Evolutionary conservation across 2,329 filamentous ascomycete species (phyloP), one percentile per base, ranked within the genome.

Genomic region (Aspergillus floridensis): DNA sequence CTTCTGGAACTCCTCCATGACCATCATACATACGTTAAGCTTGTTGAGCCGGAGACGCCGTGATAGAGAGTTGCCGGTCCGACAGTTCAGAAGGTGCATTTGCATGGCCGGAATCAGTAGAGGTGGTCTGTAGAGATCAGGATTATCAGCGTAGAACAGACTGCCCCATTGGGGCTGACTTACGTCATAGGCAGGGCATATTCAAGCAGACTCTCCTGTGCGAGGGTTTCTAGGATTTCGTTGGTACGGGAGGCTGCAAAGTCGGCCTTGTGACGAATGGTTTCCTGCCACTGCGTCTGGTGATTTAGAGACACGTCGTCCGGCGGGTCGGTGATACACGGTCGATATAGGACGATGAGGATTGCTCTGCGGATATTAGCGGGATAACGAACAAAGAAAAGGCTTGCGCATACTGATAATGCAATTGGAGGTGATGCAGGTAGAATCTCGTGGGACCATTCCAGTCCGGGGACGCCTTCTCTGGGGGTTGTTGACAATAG

Each of bases 51-150:
- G 61, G 24, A 74, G 63, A 6, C 66, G 66, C 4, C 62, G 65
- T 3, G 68, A 66, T 4, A 73, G 61, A 1, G 65, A 48, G 19
- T 65, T 61, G 16, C 58, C 55, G 4, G 63, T 65, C 53, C 66
- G 68, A 62, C 68, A 74, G 22, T 67, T 66, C 10, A 71, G 63
- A 1, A 74, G 64, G 53, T 74, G 69, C 11, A 63, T 66, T 49
- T 74, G 72, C 71, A 74, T 74, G 4, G 70, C 71, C 2, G 71
- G 70, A 19, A 74, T 66, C 16, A 74, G 56, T 3, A 70, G 64
- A 1, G 69, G 66, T 3, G 68, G 66, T 12, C 68, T 71, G 4
- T 22, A 22, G 22, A 22, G 22, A 22, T 22, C 22, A 22, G 22
- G 22, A 22, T 22, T 4, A 22, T 22, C 22, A 22, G 4, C 22